phyloP scores from a whole-genome alignment of 208 protist species.

The Trypanosoma congolense region DNA sequence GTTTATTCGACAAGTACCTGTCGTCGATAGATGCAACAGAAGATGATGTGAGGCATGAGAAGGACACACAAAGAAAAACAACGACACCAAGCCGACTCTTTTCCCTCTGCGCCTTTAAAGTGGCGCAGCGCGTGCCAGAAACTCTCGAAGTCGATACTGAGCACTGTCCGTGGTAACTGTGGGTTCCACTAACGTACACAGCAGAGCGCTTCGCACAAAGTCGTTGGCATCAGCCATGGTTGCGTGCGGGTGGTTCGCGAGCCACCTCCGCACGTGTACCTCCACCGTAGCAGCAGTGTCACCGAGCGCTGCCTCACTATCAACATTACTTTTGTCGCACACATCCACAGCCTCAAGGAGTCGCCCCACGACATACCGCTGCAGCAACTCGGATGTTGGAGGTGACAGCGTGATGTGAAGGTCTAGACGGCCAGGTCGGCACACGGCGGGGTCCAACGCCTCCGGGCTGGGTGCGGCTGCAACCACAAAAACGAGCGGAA shows the following conservation, averaged over 20 bases:
- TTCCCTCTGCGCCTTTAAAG: background rate
- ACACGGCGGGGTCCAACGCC: conserved; percentile 78
- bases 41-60: too few relatives aligned
- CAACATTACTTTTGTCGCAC: conserved; percentile 2
- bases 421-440: conserved; percentile 82
- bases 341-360: conserved; percentile 3
- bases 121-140: background rate
- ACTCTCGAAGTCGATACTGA: conserved; percentile 6
- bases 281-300: conserved; percentile 8
- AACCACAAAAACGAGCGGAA: conserved; percentile 66
- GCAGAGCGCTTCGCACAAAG: conserved; percentile 23
- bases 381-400: conserved; percentile 19
- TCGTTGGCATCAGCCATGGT: conserved; percentile 25
- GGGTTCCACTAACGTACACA: conserved; percentile 14
- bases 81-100: too few relatives aligned
- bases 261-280: conserved; percentile 12
- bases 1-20: too few relatives aligned
- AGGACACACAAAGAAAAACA: too few relatives aligned
- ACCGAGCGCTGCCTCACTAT: background rate
- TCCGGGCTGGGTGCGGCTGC: conserved; percentile 61
- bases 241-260: background rate
- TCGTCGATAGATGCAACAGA: too few relatives aligned
- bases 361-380: conserved; percentile 12
- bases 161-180: background rate
- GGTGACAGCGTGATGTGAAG: conserved; percentile 55